A percentile compares a stretch with the other conserved stretches of the same genome.
Evolutionary conservation across 129 eudicot genomes (phyloP).

Genomic region (Tanacetum coccineum): DNA sequence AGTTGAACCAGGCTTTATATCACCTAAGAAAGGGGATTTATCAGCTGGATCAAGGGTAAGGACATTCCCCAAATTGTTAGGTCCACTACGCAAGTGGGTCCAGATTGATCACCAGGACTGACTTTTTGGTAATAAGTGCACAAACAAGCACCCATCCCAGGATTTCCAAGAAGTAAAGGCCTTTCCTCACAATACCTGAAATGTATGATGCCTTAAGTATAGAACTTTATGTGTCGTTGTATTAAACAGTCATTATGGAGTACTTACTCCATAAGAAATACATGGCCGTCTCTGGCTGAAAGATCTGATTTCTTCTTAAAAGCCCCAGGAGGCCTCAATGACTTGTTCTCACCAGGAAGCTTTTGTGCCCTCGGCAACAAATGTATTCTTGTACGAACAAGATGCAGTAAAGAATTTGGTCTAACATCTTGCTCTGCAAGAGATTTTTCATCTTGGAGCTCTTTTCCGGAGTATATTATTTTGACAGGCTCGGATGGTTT

Average conservation of each 20-base stretch:
- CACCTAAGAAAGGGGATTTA: slow-evolving; percentile 98
- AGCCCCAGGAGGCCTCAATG: slow-evolving; percentile 98
- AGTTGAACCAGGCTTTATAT: slow-evolving; percentile 79
- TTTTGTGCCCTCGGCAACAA: slow-evolving; percentile 78
- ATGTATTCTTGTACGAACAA: slow-evolving; percentile 86
- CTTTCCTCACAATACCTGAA: slow-evolving; percentile 94
- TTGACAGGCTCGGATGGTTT: slow-evolving; percentile 76
- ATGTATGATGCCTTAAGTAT: slow-evolving; percentile 4
- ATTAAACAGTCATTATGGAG: background rate
- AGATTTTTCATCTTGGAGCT: slow-evolving; percentile 79
- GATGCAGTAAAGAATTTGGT: slow-evolving; percentile 90
- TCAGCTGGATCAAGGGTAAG: slow-evolving; percentile 90
- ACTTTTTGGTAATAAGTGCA: slow-evolving; percentile 96
- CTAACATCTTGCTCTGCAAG: slow-evolving; percentile 78
- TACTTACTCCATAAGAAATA: slow-evolving; percentile 94
- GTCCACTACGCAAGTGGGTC: slow-evolving; percentile 53
- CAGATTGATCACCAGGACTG: slow-evolving; percentile 76
- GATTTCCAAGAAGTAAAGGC: slow-evolving; percentile 88
- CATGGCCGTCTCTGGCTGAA: slow-evolving; percentile 93
- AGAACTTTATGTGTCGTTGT: background rate
- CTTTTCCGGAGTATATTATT: slow-evolving; percentile 72
- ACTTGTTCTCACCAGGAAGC: slow-evolving; percentile 91
- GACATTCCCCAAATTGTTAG: slow-evolving; percentile 60
- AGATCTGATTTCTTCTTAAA: slow-evolving; percentile 97
- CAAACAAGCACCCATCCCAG: slow-evolving; percentile 95